Conservation (phyloP, 2,329 filamentous ascomycete genomes). For the Xylariaceae sp. region DNA sequence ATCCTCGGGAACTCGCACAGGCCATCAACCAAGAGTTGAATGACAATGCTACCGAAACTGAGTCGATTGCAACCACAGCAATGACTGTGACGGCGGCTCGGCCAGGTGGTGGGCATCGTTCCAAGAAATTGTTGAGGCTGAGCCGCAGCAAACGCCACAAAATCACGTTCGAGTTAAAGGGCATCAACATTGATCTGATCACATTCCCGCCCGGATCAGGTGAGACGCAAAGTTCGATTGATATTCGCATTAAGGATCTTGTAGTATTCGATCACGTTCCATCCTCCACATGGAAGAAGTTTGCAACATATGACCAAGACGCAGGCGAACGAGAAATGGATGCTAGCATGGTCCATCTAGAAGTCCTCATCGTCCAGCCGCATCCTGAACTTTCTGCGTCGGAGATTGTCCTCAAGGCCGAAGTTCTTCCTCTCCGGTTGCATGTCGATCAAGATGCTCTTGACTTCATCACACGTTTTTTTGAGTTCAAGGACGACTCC, state of each 20-base stretch:
- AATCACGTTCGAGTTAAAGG: conserved; percentile 87
- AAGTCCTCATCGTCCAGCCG: conserved; percentile 82
- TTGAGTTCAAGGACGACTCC: conserved; percentile 87
- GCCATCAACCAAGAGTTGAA: conserved; percentile 87
- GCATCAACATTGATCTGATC: conserved; percentile 75
- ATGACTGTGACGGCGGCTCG: conserved; percentile 53
- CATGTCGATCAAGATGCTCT: conserved; percentile 97
- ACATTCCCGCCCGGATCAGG: conserved; percentile 69
- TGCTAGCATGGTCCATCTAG: conserved; percentile 83
- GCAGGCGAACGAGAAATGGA: conserved; percentile 80
- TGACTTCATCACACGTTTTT: conserved; percentile 95
- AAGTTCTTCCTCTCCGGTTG: conserved; percentile 75
- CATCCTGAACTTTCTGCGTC: conserved; percentile 78
- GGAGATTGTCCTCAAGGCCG: conserved; percentile 77
- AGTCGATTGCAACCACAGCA: conserved; percentile 76
- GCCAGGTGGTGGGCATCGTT: conserved; percentile 38
- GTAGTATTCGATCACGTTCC: conserved; percentile 93
- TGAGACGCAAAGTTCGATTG: conserved; percentile 82
- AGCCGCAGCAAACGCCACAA: conserved; percentile 87
- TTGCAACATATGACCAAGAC: conserved; percentile 87
- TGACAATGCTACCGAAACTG: conserved; percentile 80
- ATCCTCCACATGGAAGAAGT: conserved; percentile 97
- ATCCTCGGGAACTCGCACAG: conserved; percentile 72
- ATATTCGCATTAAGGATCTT: conserved; percentile 74
- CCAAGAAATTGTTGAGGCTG: conserved; percentile 62